phyloP scores from a whole-genome alignment of 208 protist species.

The Leishmania martiniquensis region DNA sequence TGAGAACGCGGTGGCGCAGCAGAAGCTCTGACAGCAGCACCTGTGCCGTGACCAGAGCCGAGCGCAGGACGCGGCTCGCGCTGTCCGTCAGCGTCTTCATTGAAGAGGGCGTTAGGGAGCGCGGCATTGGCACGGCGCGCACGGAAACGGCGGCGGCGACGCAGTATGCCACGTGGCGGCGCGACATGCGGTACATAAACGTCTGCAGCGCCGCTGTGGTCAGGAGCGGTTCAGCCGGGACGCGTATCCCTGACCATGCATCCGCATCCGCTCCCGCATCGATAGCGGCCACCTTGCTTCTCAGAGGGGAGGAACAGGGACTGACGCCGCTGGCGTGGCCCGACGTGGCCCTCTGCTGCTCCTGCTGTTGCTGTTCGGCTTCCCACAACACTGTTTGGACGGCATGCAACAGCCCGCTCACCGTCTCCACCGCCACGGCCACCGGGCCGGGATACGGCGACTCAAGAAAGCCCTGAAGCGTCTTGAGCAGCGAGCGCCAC shows the following conservation, averaged over 20 bases:
- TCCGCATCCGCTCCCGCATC: not conserved
- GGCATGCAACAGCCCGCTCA: slow-evolving; percentile 45
- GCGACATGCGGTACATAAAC: slow-evolving; percentile 45
- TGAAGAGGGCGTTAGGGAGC: not conserved
- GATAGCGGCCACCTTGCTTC: not conserved
- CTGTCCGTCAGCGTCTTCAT: not conserved
- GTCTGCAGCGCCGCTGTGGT: slow-evolving; percentile 45
- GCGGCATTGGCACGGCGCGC: slow-evolving; percentile 12
- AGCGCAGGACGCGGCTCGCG: slow-evolving; percentile 13
- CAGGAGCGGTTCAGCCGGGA: slow-evolving; percentile 35
- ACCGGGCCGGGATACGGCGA: slow-evolving; percentile 54
- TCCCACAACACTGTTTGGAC: slow-evolving; percentile 36
- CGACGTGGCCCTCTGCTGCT: slow-evolving; percentile 9
- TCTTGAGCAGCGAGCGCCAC: slow-evolving; percentile 42
- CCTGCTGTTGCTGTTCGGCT: slow-evolving; percentile 10
- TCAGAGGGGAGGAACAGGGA: not conserved
- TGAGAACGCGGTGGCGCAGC: slow-evolving; percentile 20
- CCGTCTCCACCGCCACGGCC: slow-evolving; percentile 54
- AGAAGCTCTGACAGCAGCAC: slow-evolving; percentile 20
- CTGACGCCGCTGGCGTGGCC: not conserved
- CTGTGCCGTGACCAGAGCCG: slow-evolving; percentile 17
- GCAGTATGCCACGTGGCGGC: slow-evolving; percentile 52
- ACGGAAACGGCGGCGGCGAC: slow-evolving; percentile 30
- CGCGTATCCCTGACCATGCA: slow-evolving; percentile 17
- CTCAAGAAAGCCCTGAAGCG: slow-evolving; percentile 49